Evolutionary conservation across 2,329 filamentous ascomycete genomes (phyloP).

Genomic region (Fusarium domesticum): DNA sequence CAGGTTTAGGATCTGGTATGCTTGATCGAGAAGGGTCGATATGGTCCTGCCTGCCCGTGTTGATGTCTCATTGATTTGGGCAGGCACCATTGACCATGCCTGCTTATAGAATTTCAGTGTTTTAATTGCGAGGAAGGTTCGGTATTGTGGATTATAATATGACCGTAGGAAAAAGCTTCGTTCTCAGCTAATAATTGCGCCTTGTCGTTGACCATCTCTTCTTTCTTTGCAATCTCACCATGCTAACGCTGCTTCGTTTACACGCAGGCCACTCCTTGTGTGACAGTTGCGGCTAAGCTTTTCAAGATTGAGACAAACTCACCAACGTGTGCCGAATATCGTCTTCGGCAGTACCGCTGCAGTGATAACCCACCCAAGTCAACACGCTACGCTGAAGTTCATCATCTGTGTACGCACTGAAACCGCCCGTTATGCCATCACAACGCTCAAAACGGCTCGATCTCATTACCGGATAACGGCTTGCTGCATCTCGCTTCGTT

Average conservation of each 20-base stretch:
- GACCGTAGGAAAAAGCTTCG: too few relatives aligned
- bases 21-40: not conserved
- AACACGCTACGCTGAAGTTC: not conserved
- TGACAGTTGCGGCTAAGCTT: not conserved
- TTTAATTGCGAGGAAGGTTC: too few relatives aligned
- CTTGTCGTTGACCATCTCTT: too few relatives aligned
- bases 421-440: not conserved
- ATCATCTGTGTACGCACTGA: not conserved
- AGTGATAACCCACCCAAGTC: too few relatives aligned
- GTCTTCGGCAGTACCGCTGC: not conserved
- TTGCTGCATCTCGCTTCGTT: constrained; percentile 20
- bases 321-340: not conserved
- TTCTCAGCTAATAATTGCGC: too few relatives aligned
- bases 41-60: not conserved
- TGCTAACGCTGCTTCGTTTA: too few relatives aligned
- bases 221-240: too few relatives aligned
- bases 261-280: not conserved
- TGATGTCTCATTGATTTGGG: not conserved
- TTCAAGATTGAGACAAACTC: not conserved
- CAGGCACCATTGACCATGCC: too few relatives aligned
- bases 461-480: constrained; percentile 6
- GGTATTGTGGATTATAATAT: too few relatives aligned
- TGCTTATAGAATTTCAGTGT: too few relatives aligned
- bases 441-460: not conserved
- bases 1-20: not conserved